Evolutionary conservation across 768 basidiomycete species (phyloP).

Genomic region (Filobasidium wieringae): DNA sequence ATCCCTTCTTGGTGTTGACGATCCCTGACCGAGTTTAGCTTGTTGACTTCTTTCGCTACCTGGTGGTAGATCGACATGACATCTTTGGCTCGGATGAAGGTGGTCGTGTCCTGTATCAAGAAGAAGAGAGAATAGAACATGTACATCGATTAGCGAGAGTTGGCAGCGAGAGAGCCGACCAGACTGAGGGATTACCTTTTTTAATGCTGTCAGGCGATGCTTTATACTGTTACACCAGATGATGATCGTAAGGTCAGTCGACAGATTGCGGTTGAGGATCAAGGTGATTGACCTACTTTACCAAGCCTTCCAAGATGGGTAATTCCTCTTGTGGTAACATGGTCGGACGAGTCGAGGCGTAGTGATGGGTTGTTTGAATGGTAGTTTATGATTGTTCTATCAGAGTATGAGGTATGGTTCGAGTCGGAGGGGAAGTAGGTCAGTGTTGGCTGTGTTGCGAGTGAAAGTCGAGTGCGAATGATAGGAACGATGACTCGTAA

Average conservation of each 20-base stretch:
- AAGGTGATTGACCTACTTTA: conserved; percentile 53
- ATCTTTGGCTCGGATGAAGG: conserved; percentile 85
- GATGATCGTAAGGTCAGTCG: background rate
- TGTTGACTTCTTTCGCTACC: conserved; percentile 90
- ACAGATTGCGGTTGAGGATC: too few relatives aligned
- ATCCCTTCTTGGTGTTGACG: conserved; percentile 11
- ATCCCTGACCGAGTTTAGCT: conserved; percentile 74
- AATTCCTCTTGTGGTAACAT: conserved; percentile 51
- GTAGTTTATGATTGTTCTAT: too few relatives aligned
- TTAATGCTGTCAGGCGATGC: conserved; percentile 68
- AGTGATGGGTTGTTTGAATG: too few relatives aligned
- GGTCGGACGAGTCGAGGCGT: too few relatives aligned
- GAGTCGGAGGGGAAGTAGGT: too few relatives aligned
- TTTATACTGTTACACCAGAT: conserved; percentile 54
- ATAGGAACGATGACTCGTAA: too few relatives aligned
- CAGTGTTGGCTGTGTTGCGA: too few relatives aligned
- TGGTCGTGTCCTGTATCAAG: conserved; percentile 81
- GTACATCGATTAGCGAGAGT: background rate
- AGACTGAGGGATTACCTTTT: conserved; percentile 23
- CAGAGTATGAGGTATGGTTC: too few relatives aligned
- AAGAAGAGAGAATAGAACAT: conserved; percentile 21
- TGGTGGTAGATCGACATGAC: conserved; percentile 85
- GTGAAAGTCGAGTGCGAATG: too few relatives aligned
- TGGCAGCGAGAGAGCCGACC: background rate
- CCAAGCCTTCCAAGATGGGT: conserved; percentile 84